A percentile compares a stretch with the other conserved stretches of the same genome.
These are phyloP conservation scores for Rubia peregrina DNA, from an alignment of 305 asterid species.

Conservation along the genomic window DNA sequence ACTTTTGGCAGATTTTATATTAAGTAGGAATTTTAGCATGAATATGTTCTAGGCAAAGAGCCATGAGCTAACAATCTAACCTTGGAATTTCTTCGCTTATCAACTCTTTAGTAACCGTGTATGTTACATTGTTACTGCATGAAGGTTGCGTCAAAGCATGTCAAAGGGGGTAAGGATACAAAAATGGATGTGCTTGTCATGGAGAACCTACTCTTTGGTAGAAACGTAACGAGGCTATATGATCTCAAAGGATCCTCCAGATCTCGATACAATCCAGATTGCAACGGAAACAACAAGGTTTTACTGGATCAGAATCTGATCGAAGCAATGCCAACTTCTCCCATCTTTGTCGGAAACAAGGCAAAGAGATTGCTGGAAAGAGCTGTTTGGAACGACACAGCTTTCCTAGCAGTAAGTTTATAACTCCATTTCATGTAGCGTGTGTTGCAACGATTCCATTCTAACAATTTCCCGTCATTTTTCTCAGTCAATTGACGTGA, in stretches of 20 bases:
- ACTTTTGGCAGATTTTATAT: not conserved
- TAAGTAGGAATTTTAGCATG: not conserved
- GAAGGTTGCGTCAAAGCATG: conserved; percentile 39
- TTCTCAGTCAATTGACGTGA: conserved; percentile 62
- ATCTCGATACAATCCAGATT: conserved; percentile 66
- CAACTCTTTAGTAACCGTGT: conserved; percentile 15
- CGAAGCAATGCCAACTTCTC: conserved; percentile 88
- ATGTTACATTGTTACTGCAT: conserved; percentile 12
- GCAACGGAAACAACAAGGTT: conserved; percentile 73
- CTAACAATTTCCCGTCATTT: not conserved
- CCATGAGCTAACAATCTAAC: not conserved
- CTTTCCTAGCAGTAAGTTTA: conserved; percentile 73
- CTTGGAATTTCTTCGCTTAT: not conserved
- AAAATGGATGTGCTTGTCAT: conserved; percentile 78
- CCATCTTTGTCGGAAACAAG: conserved; percentile 71
- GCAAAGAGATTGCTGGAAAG: conserved; percentile 68
- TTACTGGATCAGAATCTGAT: conserved; percentile 81
- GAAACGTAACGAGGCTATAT: conserved; percentile 65
- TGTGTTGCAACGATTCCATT: not conserved
- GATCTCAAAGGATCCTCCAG: conserved; percentile 86
- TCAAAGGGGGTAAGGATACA: conserved; percentile 64
- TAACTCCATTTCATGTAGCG: not conserved
- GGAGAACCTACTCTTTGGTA: conserved; percentile 76
- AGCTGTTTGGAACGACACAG: conserved; percentile 91
- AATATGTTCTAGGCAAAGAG: not conserved